These are phyloP conservation scores for Saccharomycopsis hybrid DNA, from an alignment of 1,139 yeast species.

Conservation along the genomic window DNA sequence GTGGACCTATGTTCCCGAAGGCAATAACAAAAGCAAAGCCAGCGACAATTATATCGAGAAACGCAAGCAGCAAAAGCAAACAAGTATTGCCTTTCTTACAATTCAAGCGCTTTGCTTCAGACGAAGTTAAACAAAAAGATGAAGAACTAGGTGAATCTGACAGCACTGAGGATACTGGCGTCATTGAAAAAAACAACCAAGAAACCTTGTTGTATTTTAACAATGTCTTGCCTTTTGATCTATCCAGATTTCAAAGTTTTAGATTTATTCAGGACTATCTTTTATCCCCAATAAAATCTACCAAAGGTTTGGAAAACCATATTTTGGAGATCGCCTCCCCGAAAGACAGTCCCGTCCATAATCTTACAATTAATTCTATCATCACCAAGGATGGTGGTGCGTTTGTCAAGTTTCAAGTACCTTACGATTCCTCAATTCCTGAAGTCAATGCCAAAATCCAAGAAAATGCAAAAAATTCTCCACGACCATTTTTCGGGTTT, in stretches of 20 bases:
- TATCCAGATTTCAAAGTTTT: constrained; percentile 27
- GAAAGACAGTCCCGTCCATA: constrained; percentile 34
- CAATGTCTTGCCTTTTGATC: constrained; percentile 33
- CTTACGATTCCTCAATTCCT: constrained; percentile 41
- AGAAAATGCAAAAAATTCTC: constrained; percentile 34
- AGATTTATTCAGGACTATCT: constrained; percentile 7
- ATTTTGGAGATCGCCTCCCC: constrained; percentile 38
- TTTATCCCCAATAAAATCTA: constrained; percentile 1
- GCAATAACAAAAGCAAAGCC: no score
- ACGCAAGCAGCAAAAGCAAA: no score
- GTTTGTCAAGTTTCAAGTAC: constrained; percentile 69
- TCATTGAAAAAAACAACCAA: constrained; percentile 43
- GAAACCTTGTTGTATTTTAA: constrained; percentile 55
- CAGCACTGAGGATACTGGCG: constrained; percentile 50
- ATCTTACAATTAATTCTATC: constrained; percentile 39
- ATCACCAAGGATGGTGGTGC: constrained; percentile 88
- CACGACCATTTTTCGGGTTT: constrained; percentile 29
- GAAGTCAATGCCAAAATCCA: constrained; percentile 47
- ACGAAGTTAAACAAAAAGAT: constrained; percentile 28
- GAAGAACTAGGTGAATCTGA: constrained; percentile 44
- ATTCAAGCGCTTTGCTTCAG: constrained; percentile 2
- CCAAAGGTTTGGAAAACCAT: constrained; percentile 12
- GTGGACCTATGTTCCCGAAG: no score
- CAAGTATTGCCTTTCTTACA: neutral
- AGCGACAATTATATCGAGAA: no score